Conservation (phyloP, 805 yeast species). For the Candida montana region DNA sequence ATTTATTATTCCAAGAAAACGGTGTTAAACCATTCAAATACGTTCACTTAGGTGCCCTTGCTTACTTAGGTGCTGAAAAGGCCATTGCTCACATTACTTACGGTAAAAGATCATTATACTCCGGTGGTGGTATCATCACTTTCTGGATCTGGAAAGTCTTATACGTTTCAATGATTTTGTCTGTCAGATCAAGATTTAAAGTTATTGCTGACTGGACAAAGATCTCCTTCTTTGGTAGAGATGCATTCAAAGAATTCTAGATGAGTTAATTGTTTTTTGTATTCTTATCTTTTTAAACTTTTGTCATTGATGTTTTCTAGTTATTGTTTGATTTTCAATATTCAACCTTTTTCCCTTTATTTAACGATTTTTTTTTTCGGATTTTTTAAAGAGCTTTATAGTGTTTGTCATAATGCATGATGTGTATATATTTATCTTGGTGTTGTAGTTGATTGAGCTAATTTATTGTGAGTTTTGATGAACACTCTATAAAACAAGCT, state of each 20-base stretch:
- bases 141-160: slow-evolving; percentile 94
- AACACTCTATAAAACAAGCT: no score
- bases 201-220: slow-evolving; percentile 88
- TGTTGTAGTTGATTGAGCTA: no score
- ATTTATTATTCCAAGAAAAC: slow-evolving; percentile 32
- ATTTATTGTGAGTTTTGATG: no score
- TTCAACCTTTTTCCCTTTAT: neutral
- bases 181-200: slow-evolving; percentile 81
- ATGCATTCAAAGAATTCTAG: slow-evolving; percentile 37
- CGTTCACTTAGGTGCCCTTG: slow-evolving; percentile 87
- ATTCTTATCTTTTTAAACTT: no score
- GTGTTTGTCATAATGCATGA: neutral
- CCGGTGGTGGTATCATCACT: slow-evolving; percentile 81
- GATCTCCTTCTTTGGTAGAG: slow-evolving; percentile 87
- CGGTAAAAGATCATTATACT: slow-evolving; percentile 74
- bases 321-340: neutral
- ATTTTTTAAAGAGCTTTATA: neutral
- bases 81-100: slow-evolving; percentile 89
- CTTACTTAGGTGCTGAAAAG: slow-evolving; percentile 88
- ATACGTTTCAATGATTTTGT: slow-evolving; percentile 86
- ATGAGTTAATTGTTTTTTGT: neutral
- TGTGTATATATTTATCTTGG: slow-evolving; percentile 5
- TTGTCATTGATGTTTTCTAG: no score
- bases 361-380: neutral
- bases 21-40: slow-evolving; percentile 64